Evolutionary conservation across 2,329 filamentous ascomycete species (phyloP).

Genomic region (Fusarium sp.): DNA sequence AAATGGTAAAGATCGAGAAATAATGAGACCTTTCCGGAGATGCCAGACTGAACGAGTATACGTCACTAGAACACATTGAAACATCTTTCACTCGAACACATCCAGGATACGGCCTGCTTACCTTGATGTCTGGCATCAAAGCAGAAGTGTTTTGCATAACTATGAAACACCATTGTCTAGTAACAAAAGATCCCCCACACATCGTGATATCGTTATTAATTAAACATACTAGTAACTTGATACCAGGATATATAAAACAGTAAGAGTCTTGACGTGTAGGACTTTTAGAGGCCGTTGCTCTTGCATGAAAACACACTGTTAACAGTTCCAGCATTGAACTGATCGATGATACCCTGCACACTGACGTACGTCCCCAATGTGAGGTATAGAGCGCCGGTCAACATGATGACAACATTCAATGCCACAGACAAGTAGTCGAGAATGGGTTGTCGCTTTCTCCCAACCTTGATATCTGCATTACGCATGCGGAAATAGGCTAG

Average conservation of each 20-base stretch:
- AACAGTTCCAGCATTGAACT: conserved; percentile 75
- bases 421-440: conserved; percentile 66
- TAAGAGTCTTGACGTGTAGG: no score
- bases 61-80: no score
- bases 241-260: neutral
- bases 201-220: neutral
- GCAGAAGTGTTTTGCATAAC: neutral
- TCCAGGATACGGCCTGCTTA: neutral
- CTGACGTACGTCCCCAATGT: conserved; percentile 83
- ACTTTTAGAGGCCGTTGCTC: conserved; percentile 70
- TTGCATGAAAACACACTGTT: conserved; percentile 81
- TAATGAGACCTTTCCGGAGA: no score
- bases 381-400: conserved; percentile 82
- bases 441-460: conserved; percentile 63
- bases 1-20: no score
- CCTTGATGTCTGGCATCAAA: neutral
- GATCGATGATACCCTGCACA: conserved; percentile 79
- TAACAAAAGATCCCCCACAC: neutral
- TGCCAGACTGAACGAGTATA: no score
- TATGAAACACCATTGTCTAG: neutral
- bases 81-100: no score
- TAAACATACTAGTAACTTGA: neutral
- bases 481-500: conserved; percentile 84
- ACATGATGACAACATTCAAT: conserved; percentile 79
- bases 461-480: conserved; percentile 67